Conservation (phyloP, 768 basidiomycete species). For the Hypholoma sublateritium region DNA sequence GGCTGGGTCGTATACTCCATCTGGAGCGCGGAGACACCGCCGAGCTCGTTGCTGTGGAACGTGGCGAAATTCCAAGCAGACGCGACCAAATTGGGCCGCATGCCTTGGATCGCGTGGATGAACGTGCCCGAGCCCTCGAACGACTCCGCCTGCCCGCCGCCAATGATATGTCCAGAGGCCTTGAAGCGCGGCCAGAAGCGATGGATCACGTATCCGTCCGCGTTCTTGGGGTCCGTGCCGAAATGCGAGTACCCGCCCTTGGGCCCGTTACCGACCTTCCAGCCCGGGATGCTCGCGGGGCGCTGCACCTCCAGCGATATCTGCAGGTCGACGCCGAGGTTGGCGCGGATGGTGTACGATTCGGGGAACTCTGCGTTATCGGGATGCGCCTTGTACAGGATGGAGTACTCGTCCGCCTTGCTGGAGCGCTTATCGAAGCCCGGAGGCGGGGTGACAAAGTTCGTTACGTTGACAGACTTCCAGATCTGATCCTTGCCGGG, state of each 20-base stretch:
- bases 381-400: slow-evolving; percentile 60
- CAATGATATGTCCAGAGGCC: slow-evolving; percentile 66
- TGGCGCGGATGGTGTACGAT: slow-evolving; percentile 76
- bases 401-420: slow-evolving; percentile 83
- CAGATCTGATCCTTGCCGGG: slow-evolving; percentile 75
- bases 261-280: slow-evolving; percentile 87
- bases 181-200: slow-evolving; percentile 83
- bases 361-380: slow-evolving; percentile 62
- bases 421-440: slow-evolving; percentile 82
- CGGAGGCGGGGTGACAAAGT: slow-evolving; percentile 76
- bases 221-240: slow-evolving; percentile 62
- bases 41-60: slow-evolving; percentile 77
- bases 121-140: slow-evolving; percentile 78
- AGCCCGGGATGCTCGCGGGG: slow-evolving; percentile 74
- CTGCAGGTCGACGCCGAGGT: slow-evolving; percentile 78
- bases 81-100: slow-evolving; percentile 94
- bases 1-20: slow-evolving; percentile 95
- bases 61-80: slow-evolving; percentile 93
- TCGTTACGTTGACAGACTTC: slow-evolving; percentile 85
- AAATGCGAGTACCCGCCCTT: slow-evolving; percentile 91
- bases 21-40: slow-evolving; percentile 82
- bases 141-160: slow-evolving; percentile 57
- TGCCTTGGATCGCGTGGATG: slow-evolving; percentile 96
- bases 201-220: slow-evolving; percentile 87
- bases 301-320: slow-evolving; percentile 73